Base-by-base conservation (phyloP, 2,329 filamentous ascomycete genomes). In the Pezicula rhizophila region DNA sequence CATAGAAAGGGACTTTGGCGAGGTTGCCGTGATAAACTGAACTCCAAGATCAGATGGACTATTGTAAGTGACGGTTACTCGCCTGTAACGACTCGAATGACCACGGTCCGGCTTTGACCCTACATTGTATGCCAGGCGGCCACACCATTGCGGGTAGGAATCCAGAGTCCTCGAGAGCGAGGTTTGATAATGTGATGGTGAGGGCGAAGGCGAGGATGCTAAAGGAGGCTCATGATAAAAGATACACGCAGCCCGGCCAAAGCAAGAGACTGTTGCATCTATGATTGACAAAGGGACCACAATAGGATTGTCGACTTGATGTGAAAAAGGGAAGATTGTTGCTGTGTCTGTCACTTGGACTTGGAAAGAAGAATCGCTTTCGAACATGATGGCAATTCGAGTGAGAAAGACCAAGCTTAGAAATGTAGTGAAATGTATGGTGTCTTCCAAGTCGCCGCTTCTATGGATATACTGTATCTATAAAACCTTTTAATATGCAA, bases 241-340 rank as follows among this genome's bases (percentile, higher is more conserved):
- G 15, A 73, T 65, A 3, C 70, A 71, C 17, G 64, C 67, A 7
- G 68, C 68, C 4, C 65, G 52, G 2, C 64, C 47, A 51, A 73
- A 76, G 4, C 68, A 60, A 2, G 68, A 67, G 8, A 69, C 67
- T 0, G 68, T 68, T 2, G 68, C 68, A 58, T 76, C 73, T 12
- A 70, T 56, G 23, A 73, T 70, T 4, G 70, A 73, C 0, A 73
- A 57, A 3, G 60, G 55, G 39, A 54, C 45, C 5, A 55, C 54
- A 3, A 18, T 55, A 11, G 48, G 39, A 31, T 31, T 31, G 10
- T 47, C 15, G n/a, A 28, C 28, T 37, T 45, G 38, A 18, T 17
- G n/a, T 37, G 34, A 37, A 10, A 33, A 20, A 5, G 49, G 49
- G 46, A 56, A 59, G 12, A 60, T 45, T 8, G 34, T 52, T 10